Evolutionary conservation across 768 basidiomycete genomes (phyloP), one percentile per base, ranked within the genome.

Genomic region (Bullera alba): DNA sequence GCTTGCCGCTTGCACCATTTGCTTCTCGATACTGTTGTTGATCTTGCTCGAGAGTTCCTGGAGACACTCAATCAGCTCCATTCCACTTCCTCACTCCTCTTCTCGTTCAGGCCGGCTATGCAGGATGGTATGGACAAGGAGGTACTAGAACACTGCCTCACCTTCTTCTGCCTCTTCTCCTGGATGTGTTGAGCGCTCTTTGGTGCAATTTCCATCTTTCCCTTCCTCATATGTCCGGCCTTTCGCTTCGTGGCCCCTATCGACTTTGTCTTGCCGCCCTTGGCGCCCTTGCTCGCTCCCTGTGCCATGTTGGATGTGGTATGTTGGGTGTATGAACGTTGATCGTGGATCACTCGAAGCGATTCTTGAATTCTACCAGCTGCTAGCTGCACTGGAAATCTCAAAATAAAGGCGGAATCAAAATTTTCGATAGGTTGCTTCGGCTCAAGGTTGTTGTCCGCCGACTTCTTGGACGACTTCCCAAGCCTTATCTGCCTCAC

Each of bases 31-130:
- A 19, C 86, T 87, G 70, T 81, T 83, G 71, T 86, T 89, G 68
- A 95, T 91, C 75, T 90, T 91, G 45, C 88, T 85, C 52, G 85
- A 85, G 57, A 95, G 78, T 64, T 81, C 77, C 90, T 93, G 66
- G n/a, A 35, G 2, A 34, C n/a, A 17, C 17, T n/a, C 6, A 7
- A 30, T 14, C 15, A 4, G 23, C 8, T 15, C 10, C 27, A 46
- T 4, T 29, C 7, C 10, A 21, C 21, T 36, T 15, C 28, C n/a
- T 26, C 19, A 44, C 7, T 44, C 12, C 42, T 12, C 10, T 27
- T 26, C 14, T 21, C 15, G 10, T 32, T 32, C 10, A 10, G 12
- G 28, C 14, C 37, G 2, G 10, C 28, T 34, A 39, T 21, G 37
- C 22, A 39, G 19, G 37, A 39, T n/a, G n/a, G 8, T 8, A 34